Percentiles rank a stretch among this genome's conserved stretches.
Conservation (phyloP, 129 eudicot species). For the Tagetes patula region DNA sequence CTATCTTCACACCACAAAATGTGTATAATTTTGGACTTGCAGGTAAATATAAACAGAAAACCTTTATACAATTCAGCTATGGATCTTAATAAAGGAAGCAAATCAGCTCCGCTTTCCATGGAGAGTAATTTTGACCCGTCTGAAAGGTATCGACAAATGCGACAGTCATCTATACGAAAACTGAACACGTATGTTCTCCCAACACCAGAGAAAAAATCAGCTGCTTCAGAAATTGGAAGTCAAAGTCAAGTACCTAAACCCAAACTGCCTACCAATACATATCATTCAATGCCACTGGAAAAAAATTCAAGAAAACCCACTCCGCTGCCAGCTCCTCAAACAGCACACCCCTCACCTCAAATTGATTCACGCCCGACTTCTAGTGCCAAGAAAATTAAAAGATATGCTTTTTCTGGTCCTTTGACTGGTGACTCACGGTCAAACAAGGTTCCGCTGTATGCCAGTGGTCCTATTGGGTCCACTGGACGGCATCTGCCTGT, state of each 20-base stretch:
- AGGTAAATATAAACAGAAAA: conserved; percentile 43
- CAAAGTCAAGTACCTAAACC: conserved; percentile 38
- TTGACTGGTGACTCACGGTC: conserved; percentile 54
- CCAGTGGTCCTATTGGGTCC: conserved; percentile 60
- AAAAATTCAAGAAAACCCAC: conserved; percentile 44
- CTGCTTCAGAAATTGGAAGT: conserved; percentile 35
- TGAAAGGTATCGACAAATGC: conserved; percentile 49
- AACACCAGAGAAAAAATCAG: conserved; percentile 57
- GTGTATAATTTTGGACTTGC: conserved; percentile 28
- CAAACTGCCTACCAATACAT: conserved; percentile 40
- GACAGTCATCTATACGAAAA: conserved; percentile 54
- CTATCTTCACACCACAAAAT: conserved; percentile 14
- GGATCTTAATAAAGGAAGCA: conserved; percentile 45
- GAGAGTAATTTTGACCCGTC: conserved; percentile 45
- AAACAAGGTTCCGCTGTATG: conserved; percentile 40
- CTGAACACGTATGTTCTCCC: conserved; percentile 69
- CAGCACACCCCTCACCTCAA: conserved; percentile 35
- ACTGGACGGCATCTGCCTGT: conserved; percentile 38
- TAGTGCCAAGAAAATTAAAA: conserved; percentile 45
- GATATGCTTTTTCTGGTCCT: conserved; percentile 80
- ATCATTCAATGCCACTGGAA: conserved; percentile 69
- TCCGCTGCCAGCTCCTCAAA: conserved; percentile 46
- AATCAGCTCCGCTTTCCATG: conserved; percentile 75
- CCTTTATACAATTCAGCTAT: conserved; percentile 41
- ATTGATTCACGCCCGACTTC: conserved; percentile 34